Conservation (phyloP, 1,284 basidiomycete species). For the Ustilago cynodontis region DNA sequence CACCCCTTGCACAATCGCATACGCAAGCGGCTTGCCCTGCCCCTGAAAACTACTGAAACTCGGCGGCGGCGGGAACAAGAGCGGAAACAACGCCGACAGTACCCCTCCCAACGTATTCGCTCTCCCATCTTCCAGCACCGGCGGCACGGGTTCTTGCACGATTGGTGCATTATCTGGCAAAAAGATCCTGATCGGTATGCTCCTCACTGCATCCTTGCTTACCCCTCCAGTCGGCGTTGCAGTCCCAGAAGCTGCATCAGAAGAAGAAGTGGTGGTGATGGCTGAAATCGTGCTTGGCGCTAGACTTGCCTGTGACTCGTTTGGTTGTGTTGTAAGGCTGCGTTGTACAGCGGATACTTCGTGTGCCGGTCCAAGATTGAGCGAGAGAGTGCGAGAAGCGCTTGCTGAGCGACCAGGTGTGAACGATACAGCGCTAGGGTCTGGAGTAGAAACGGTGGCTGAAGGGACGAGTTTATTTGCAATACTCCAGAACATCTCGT, state of each 20-base stretch:
- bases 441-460: constrained; percentile 3
- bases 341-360: constrained; percentile 22
- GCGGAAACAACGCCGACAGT: constrained; percentile 71
- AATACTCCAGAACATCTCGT: constrained; percentile 92
- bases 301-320: constrained; percentile 40
- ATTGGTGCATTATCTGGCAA: constrained; percentile 87
- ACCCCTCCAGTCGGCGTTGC: constrained; percentile 19
- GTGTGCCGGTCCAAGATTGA: constrained; percentile 30
- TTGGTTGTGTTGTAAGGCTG: constrained; percentile 42
- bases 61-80: constrained; percentile 71
- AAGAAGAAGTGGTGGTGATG: constrained; percentile 38
- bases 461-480: constrained; percentile 80
- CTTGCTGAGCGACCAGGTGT: constrained; percentile 17
- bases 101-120: constrained; percentile 71
- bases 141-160: constrained; percentile 87
- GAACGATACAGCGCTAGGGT: background rate
- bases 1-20: constrained; percentile 87
- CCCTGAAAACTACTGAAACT: constrained; percentile 50
- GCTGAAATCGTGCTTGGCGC: constrained; percentile 45
- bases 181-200: constrained; percentile 81
- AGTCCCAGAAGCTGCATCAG: constrained; percentile 23
- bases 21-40: constrained; percentile 69
- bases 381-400: constrained; percentile 22
- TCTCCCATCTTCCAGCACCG: constrained; percentile 71
- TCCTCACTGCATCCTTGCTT: constrained; percentile 28